Evolutionary conservation across 1,139 yeast genomes (phyloP), one percentile per base, ranked within the genome.

Genomic region (Arxiozyma bovina): DNA sequence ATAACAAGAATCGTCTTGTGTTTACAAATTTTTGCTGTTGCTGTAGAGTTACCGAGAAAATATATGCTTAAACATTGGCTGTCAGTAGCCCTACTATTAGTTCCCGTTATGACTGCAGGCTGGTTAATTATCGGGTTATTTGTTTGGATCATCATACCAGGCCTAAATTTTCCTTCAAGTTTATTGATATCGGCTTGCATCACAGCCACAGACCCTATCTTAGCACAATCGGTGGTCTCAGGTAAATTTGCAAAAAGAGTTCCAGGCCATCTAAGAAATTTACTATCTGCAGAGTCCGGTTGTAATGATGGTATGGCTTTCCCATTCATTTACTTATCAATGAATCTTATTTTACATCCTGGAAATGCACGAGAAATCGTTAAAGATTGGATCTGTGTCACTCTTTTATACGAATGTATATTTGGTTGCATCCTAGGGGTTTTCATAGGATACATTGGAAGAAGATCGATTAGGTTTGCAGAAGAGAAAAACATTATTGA

Each of bases 231-330:
- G 0, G 98, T 93, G 21, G 98, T 93, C 22, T 97, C 99, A 74
- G 98, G 99, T 60, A 90, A 91, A 66, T 93, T 93, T 70, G 97
- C 99, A n/a, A 83, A 82, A 67, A 80, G 97, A 60, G 98, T 93
- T 17, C 99, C 99, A 0, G 98, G 98, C 7, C 98, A 93, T 72
- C 79, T 93, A 70, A 78, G 99, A 68, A 91, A 93, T 65, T 73
- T 93, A 52, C 73, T 93, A 47, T 82, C 94, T 38, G 97, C 98
- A 0, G 99, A 93, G 68, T 89, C 97, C 0, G 98, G 96, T 11
- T 91, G 97, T 71, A 93, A 93, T 70, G 99, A 93, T 67, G 99
- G 99, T 54, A 87, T 93, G 94, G 98, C 99, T 0, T 91, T 90
- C 68, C 99, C 99, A 0, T 93, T 93, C 67, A 88, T 90, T 46